Evolutionary conservation across 495 filamentous ascomycete species (phyloP), one percentile per base, ranked within the genome.

Genomic region (Clavariopsis aquatica): DNA sequence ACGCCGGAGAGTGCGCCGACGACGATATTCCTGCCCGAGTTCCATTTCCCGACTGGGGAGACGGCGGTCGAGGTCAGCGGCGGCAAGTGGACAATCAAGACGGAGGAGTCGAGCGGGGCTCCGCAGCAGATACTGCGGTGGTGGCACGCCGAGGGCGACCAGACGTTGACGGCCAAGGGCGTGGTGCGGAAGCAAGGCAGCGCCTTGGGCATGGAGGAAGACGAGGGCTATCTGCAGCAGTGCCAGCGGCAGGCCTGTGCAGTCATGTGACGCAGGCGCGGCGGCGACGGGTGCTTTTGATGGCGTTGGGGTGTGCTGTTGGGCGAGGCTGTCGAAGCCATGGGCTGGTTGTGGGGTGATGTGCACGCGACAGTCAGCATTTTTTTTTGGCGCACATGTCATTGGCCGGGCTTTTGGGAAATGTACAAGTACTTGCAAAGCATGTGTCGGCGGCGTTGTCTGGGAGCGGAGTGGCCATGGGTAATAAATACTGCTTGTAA

Each of bases 91-190:
- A 84, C 86, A 27, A 89, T 96, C 69, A 87, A 86, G 70, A 81
- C 77, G 17, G 85, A 89, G 28, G 88, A 92, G 26, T 80, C 84
- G 12, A 81, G 88, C 68, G 82, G 83, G n/a, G 78, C 83, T 12
- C 22, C 56, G 70, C 69, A 89, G 20, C 94, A 95, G 74, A 80
- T 83, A 49, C 78, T 98, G 26, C 82, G 81, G 66, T 98, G 94
- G 94, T 96, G 90, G 91, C 92, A 98, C 76, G 86, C 83, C 4
- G 86, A 86, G 49, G 95, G 93, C 0, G 82, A 91, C 62, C 93
- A 98, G 76, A 83, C 79, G 24, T 81, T 98, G 66, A 90, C 82
- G 65, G 80, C 97, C 20, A 87, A 84, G 57, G 94, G 94, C 0
- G 78, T 92, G 15, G 84, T 87, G 73, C 81, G 82, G 58, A 85